Conservation (phyloP, 2,329 filamentous ascomycete genomes). For the Pseudocercospora pini-densiflorae region DNA sequence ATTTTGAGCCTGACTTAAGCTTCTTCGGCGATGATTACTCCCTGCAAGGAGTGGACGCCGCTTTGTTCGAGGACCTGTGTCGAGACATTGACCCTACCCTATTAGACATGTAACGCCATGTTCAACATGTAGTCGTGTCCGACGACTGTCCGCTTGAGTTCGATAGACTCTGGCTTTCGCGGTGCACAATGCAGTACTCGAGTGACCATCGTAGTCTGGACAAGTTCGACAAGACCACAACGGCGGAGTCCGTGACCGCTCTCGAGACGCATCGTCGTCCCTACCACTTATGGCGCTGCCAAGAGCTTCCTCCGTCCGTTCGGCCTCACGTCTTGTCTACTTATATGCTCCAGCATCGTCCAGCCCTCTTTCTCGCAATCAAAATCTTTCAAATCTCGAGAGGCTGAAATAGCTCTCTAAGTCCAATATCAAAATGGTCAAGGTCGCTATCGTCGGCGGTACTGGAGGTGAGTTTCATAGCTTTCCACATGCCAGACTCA, state of each 20-base stretch:
- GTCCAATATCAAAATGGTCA: conserved; percentile 46
- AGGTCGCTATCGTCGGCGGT: conserved; percentile 52
- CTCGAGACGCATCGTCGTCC: background rate
- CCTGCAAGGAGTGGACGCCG: conserved; percentile 4
- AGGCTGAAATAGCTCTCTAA: background rate
- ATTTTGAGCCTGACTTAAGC: background rate
- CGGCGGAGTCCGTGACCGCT: background rate
- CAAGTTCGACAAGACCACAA: background rate
- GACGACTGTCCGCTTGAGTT: background rate
- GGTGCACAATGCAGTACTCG: background rate
- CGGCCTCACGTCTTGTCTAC: background rate
- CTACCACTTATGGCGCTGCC: background rate
- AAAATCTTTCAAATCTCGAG: background rate
- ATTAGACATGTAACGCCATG: background rate
- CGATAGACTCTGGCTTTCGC: background rate
- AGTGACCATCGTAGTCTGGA: background rate
- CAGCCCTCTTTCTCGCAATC: background rate
- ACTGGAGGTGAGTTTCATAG: conserved; percentile 45
- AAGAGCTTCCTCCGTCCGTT: background rate
- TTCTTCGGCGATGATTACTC: background rate
- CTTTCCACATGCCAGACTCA: background rate
- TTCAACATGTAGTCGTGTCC: background rate
- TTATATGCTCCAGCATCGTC: background rate
- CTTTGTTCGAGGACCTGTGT: conserved; percentile 7
- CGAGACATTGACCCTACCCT: background rate